Percentiles rank a stretch among this genome's conserved stretches.
These are phyloP conservation scores for Emergomyces orientalis DNA, from an alignment of 2,329 filamentous ascomycete species.

Conservation along the genomic window DNA sequence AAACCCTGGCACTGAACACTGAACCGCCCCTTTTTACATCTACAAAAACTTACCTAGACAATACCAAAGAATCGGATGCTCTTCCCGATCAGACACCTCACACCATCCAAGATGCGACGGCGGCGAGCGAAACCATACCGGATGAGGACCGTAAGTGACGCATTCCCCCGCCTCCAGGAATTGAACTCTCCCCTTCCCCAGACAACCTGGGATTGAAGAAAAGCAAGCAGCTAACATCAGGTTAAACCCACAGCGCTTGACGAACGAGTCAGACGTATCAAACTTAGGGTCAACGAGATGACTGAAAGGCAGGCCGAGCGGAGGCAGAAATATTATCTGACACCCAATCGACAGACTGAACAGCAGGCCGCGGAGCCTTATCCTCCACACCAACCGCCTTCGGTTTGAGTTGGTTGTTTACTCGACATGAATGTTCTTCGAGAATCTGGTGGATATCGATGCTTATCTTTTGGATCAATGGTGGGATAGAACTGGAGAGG, in stretches of 20 bases:
- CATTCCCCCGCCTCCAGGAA: not conserved
- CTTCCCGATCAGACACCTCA: not conserved
- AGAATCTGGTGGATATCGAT: not conserved
- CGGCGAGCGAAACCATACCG: not conserved
- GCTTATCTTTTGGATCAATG: not conserved
- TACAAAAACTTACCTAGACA: not conserved
- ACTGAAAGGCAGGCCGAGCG: not conserved
- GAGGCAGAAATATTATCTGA: not conserved
- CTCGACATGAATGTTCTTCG: not conserved
- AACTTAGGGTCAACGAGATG: not conserved
- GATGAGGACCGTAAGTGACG: not conserved
- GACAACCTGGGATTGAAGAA: not conserved
- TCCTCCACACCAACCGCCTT: not conserved
- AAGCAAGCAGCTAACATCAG: not conserved
- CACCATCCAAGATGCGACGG: not conserved
- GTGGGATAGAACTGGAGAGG: not conserved
- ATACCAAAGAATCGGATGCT: not conserved
- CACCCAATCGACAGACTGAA: not conserved
- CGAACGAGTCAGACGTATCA: not conserved
- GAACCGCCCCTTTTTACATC: not conserved
- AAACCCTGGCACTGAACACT: not conserved
- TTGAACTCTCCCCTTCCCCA: not conserved
- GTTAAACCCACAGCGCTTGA: not conserved
- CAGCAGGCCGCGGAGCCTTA: not conserved
- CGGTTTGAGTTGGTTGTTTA: not conserved